phyloP scores from a whole-genome alignment of 2,329 filamentous ascomycete genomes.

The Penicillium griseofulvum region DNA sequence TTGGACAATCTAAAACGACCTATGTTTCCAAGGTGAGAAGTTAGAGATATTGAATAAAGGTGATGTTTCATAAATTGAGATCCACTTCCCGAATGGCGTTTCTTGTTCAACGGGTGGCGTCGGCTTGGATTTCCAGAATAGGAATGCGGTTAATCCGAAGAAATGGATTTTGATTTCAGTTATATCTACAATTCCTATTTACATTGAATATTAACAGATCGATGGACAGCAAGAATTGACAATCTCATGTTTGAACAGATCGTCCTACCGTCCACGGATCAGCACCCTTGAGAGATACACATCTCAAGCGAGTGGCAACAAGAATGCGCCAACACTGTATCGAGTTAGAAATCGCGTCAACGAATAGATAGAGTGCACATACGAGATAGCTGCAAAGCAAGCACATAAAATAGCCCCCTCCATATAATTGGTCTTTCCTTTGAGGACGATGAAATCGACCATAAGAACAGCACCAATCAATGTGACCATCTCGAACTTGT shows the following conservation, averaged over 20 bases:
- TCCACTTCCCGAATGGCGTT: neutral
- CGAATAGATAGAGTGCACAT: neutral
- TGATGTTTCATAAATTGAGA: neutral
- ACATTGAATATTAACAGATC: neutral
- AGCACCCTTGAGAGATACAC: neutral
- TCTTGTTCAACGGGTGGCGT: neutral
- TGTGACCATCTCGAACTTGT: conserved; percentile 17
- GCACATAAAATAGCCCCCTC: conserved; percentile 18
- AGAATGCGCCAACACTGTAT: conserved; percentile 15
- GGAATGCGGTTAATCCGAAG: neutral
- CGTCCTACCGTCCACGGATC: no score
- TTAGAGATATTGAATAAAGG: no score
- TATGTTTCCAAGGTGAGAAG: neutral
- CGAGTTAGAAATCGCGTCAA: neutral
- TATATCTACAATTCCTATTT: neutral
- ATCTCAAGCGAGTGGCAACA: conserved; percentile 6
- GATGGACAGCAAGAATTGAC: neutral
- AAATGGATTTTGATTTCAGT: neutral
- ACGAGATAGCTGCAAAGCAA: conserved; percentile 21
- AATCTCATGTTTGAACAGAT: neutral
- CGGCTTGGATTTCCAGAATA: neutral
- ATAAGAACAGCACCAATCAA: conserved; percentile 13
- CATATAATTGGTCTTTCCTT: conserved; percentile 20
- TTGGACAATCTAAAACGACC: neutral
- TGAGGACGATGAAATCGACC: conserved; percentile 18